Conservation (phyloP, 2,329 filamentous ascomycete species). For the Trichoderma semiorbis region DNA sequence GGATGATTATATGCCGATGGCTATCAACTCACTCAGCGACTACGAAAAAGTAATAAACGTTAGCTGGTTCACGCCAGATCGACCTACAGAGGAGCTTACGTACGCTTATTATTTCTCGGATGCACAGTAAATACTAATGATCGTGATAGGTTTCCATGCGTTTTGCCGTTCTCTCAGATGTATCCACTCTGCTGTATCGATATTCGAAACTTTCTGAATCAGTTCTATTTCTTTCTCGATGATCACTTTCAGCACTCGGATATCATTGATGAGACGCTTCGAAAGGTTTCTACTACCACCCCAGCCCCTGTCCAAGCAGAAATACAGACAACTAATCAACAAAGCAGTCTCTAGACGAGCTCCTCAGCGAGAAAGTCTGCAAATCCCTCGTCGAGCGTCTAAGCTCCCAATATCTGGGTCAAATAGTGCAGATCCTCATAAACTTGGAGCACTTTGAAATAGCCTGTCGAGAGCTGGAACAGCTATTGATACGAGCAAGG, state of each 20-base stretch:
- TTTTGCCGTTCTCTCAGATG: slow-evolving; percentile 98
- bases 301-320: not conserved
- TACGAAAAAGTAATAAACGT: slow-evolving; percentile 95
- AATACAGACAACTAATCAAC: not conserved
- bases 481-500: slow-evolving; percentile 77
- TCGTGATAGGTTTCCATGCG: slow-evolving; percentile 71
- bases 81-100: slow-evolving; percentile 69
- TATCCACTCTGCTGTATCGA: slow-evolving; percentile 98
- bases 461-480: slow-evolving; percentile 85
- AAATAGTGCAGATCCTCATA: slow-evolving; percentile 97
- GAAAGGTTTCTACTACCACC: slow-evolving; percentile 51
- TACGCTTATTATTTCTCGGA: slow-evolving; percentile 40
- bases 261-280: slow-evolving; percentile 86
- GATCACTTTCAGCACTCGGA: slow-evolving; percentile 90
- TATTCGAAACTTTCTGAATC: slow-evolving; percentile 94
- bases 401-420: slow-evolving; percentile 88
- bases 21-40: slow-evolving; percentile 83
- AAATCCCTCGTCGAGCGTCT: slow-evolving; percentile 83
- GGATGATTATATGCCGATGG: slow-evolving; percentile 99
- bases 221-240: slow-evolving; percentile 96
- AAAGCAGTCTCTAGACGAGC: slow-evolving; percentile 77
- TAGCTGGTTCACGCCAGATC: slow-evolving; percentile 91
- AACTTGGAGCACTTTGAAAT: slow-evolving; percentile 96
- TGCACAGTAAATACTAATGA: slow-evolving; percentile 9
- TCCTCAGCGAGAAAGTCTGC: slow-evolving; percentile 91